phyloP scores from a whole-genome alignment of 2,329 filamentous ascomycete genomes.

The Phymatotrichopsis omnivora region DNA sequence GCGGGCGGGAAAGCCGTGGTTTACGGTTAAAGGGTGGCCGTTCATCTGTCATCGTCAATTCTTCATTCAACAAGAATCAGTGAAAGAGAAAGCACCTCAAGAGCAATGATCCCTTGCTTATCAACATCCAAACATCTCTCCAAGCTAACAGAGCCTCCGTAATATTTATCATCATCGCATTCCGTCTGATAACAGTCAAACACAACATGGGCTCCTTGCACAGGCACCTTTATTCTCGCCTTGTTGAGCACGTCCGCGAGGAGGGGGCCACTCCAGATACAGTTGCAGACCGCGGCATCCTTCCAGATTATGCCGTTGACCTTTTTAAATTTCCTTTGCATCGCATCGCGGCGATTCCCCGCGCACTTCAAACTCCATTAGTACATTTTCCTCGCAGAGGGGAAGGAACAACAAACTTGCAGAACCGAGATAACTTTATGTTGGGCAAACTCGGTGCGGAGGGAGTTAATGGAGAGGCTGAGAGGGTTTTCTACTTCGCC shows the following conservation, averaged over 20 bases:
- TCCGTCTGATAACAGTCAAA: conserved; percentile 46
- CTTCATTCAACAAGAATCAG: no score
- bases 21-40: conserved; percentile 38
- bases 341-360: conserved; percentile 50
- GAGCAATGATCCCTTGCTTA: conserved; percentile 41
- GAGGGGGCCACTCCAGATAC: conserved; percentile 46
- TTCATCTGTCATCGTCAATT: conserved; percentile 39
- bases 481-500: conserved; percentile 41
- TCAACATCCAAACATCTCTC: conserved; percentile 38
- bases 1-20: conserved; percentile 46
- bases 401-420: conserved; percentile 34
- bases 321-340: conserved; percentile 50
- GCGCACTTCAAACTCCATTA: conserved; percentile 38
- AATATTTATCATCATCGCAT: conserved; percentile 50
- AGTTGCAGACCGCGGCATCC: conserved; percentile 52
- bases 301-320: conserved; percentile 51
- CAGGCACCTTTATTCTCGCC: conserved; percentile 39
- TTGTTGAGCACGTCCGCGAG: conserved; percentile 44
- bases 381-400: background rate
- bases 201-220: conserved; percentile 41
- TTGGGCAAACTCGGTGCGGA: conserved; percentile 43
- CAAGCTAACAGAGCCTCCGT: conserved; percentile 47
- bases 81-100: conserved; percentile 37
- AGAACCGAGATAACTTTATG: conserved; percentile 48
- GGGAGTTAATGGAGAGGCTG: conserved; percentile 40